Conservation (phyloP, 352 stramenopile species). For the Globisporangium iwayamae region DNA sequence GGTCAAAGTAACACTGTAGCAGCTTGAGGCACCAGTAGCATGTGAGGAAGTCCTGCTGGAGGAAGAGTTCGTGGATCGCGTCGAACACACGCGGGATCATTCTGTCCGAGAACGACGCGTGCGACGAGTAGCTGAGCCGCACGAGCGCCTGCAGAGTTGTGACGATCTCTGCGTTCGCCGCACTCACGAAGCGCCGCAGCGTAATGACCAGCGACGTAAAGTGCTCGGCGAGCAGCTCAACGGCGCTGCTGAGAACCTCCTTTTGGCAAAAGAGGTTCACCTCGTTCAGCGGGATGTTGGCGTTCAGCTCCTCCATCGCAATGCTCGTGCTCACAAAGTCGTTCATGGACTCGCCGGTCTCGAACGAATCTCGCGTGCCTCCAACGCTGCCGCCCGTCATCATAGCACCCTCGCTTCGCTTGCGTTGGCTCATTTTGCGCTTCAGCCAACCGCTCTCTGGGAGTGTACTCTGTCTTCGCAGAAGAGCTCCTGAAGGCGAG, state of each 20-base stretch:
- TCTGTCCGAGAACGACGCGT: constrained; percentile 35
- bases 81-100: constrained; percentile 49
- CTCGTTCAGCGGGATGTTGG: constrained; percentile 42
- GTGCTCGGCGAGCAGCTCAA: constrained; percentile 50
- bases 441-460: constrained; percentile 32
- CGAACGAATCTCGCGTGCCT: constrained; percentile 35
- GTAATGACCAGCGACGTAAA: constrained; percentile 32
- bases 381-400: neutral
- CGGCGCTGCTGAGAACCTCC: constrained; percentile 37
- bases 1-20: constrained; percentile 64
- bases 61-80: constrained; percentile 49
- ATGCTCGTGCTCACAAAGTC: constrained; percentile 33
- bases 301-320: constrained; percentile 59
- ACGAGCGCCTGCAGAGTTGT: constrained; percentile 52
- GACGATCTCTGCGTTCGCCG: constrained; percentile 32
- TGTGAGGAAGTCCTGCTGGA: constrained; percentile 53
- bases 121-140: constrained; percentile 39
- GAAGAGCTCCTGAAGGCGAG: neutral
- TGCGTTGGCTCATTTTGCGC: constrained; percentile 20
- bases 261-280: constrained; percentile 29
- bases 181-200: constrained; percentile 32
- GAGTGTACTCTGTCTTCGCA: constrained; percentile 4
- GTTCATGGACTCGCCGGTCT: constrained; percentile 49
- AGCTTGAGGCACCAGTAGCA: constrained; percentile 70
- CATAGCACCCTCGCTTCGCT: constrained; percentile 4